These are phyloP conservation scores for Mycocentrospora acerina DNA, from an alignment of 2,329 filamentous ascomycete genomes.

Conservation along the genomic window DNA sequence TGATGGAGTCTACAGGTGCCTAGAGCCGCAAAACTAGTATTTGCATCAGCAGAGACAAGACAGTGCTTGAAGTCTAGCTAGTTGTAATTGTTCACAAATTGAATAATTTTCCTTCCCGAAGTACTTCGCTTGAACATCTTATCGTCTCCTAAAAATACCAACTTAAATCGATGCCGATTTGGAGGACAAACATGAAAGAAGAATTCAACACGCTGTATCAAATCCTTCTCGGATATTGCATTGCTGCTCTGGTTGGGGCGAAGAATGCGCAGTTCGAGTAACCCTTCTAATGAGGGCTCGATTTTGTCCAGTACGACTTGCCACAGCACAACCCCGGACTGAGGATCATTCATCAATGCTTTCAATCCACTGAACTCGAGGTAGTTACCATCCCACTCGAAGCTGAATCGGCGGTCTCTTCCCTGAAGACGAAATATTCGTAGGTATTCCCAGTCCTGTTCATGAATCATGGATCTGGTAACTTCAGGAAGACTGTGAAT, in stretches of 20 bases:
- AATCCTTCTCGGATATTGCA: neutral
- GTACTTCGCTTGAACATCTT: constrained; percentile 1
- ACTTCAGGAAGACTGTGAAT: neutral
- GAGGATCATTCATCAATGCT: neutral
- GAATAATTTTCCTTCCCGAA: constrained; percentile 1
- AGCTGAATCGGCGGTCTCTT: constrained; percentile 1
- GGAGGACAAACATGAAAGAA: constrained; percentile 1
- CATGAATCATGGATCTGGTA: neutral
- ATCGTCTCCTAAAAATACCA: constrained; percentile 1
- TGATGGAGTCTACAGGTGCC: neutral
- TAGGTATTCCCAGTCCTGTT: neutral
- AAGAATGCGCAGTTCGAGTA: constrained; percentile 1
- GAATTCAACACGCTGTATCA: neutral
- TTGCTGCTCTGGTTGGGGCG: neutral
- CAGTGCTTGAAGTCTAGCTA: neutral
- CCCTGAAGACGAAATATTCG: constrained; percentile 1
- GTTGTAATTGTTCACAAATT: constrained; percentile 2
- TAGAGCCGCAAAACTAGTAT: no score
- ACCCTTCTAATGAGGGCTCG: neutral
- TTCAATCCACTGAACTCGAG: constrained; percentile 1
- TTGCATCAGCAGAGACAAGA: no score
- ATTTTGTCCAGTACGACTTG: constrained; percentile 1
- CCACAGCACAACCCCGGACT: constrained; percentile 1
- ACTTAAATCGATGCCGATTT: constrained; percentile 1
- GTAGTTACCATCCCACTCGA: constrained; percentile 1